Base-by-base conservation (phyloP, 2,329 filamentous ascomycete species). In the Chaetomium sp. region DNA sequence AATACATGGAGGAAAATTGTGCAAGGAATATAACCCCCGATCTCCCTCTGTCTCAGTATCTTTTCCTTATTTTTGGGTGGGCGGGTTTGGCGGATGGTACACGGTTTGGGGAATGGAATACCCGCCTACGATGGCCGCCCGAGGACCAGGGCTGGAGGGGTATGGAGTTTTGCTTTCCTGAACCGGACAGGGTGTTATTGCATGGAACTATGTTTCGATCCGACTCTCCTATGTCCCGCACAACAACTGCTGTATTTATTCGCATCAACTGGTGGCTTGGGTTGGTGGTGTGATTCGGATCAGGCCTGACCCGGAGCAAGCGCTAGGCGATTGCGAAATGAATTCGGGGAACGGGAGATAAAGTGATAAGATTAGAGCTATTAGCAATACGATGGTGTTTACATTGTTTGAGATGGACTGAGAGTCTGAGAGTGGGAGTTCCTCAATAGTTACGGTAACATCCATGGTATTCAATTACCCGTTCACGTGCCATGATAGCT, bases 1-100 rank as follows among this genome's bases (percentile, higher is more conserved):
- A 54, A 35, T 16, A 38, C 55, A 47, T 71, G 69, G 70, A 71
- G 54, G 67, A 69, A 66, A 63, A 35, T 68, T 29, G 23, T 64
- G 62, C 58, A 65, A 27, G 65, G 62, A n/a, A 16, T 35, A 31
- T 63, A 57, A 53, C 1, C 7, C 27, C 25, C 16, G 38, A 57
- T 62, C 35, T 66, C 27, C 29, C 47, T 38, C 29, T 55, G 7
- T 8, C 56, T 63, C 19, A 31, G 5, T 19, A 21, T 49, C 12
- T 33, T 49, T 49, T 31, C 25, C 4, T 47, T 58, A 27, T 21
- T 58, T 49, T 47, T 60, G 60, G 38, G 42, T 49, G 25, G 33
- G 57, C 27, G 27, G 58, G 47, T 27, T 13, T 21, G 38, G 54
- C 12, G 51, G 55, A 8, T 21, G 57, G 57, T 49, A 66, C 57